phyloP scores from a whole-genome alignment of 495 filamentous ascomycete genomes.

The Aspergillus taichungensis region DNA sequence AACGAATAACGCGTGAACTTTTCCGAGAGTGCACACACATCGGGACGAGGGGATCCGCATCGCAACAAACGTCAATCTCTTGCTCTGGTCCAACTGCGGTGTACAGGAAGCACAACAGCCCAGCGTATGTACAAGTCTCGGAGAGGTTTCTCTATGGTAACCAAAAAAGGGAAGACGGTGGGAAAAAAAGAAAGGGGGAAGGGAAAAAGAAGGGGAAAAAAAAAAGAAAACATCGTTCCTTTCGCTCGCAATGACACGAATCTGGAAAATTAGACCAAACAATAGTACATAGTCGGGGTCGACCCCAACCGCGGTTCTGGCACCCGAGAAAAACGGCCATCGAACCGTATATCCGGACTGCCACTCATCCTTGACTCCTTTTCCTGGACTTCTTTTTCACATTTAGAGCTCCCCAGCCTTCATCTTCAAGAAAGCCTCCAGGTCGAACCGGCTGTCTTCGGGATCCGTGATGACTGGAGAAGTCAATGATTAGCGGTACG shows the following conservation, averaged over 20 bases:
- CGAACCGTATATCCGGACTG: slow-evolving; percentile 22
- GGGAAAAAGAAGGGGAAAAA: slow-evolving; percentile 24
- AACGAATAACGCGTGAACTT: slow-evolving; percentile 2
- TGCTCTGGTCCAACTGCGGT: slow-evolving; percentile 40
- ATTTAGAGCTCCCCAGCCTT: slow-evolving; percentile 49
- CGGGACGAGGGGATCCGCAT: slow-evolving; percentile 9
- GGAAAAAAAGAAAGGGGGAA: no score
- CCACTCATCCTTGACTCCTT: slow-evolving; percentile 18
- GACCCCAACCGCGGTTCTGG: slow-evolving; percentile 29
- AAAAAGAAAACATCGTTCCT: slow-evolving; percentile 34
- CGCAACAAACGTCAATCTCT: slow-evolving; percentile 32
- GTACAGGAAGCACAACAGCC: slow-evolving; percentile 37
- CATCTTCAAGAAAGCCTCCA: slow-evolving; percentile 71
- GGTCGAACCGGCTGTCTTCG: slow-evolving; percentile 76
- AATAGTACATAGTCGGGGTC: slow-evolving; percentile 42
- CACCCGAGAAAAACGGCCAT: slow-evolving; percentile 33
- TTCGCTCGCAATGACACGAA: slow-evolving; percentile 41
- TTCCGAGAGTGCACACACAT: slow-evolving; percentile 2
- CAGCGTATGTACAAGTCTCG: slow-evolving; percentile 44
- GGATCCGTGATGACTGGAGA: slow-evolving; percentile 72
- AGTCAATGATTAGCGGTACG: slow-evolving; percentile 14
- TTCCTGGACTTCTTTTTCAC: slow-evolving; percentile 19
- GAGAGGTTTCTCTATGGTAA: slow-evolving; percentile 38
- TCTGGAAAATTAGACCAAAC: slow-evolving; percentile 40
- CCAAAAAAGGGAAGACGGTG: slow-evolving; percentile 18